Percentiles rank a stretch among this genome's conserved stretches.
Conservation (phyloP, 202 grass and related monocot species). For the Dendrocalamus latiflorus region DNA sequence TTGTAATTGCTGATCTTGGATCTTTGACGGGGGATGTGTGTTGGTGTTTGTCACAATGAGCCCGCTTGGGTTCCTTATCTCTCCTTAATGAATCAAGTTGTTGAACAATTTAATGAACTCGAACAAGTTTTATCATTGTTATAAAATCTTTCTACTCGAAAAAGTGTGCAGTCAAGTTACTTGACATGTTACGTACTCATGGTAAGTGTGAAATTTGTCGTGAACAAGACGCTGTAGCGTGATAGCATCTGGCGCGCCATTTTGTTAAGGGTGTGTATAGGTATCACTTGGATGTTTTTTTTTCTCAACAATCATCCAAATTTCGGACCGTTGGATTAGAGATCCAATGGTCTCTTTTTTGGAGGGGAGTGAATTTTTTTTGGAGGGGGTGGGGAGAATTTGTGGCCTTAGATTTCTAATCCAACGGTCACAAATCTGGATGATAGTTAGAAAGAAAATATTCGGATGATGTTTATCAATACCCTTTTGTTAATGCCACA, state of each 20-base stretch:
- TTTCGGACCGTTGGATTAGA: too few relatives aligned
- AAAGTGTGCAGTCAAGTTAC: neutral
- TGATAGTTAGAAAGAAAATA: too few relatives aligned
- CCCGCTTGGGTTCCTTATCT: neutral
- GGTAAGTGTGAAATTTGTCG: neutral
- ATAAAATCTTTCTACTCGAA: neutral
- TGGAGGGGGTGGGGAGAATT: too few relatives aligned
- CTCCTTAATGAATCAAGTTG: neutral
- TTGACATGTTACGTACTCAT: neutral
- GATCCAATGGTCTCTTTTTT: too few relatives aligned
- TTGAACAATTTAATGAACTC: neutral
- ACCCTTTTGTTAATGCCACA: neutral
- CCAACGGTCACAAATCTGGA: too few relatives aligned
- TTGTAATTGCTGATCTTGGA: constrained; percentile 3
- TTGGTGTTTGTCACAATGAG: neutral
- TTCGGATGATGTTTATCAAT: too few relatives aligned
- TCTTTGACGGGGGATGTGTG: neutral
- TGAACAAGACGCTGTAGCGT: neutral
- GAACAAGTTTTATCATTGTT: neutral
- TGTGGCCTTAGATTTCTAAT: too few relatives aligned
- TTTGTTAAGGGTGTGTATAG: too few relatives aligned
- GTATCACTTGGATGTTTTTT: too few relatives aligned
- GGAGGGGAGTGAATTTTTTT: too few relatives aligned
- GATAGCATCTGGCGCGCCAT: too few relatives aligned
- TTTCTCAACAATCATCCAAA: too few relatives aligned